These are phyloP conservation scores for Spinacia oleracea DNA, from an alignment of 179 eudicot genomes.

Conservation along the genomic window DNA sequence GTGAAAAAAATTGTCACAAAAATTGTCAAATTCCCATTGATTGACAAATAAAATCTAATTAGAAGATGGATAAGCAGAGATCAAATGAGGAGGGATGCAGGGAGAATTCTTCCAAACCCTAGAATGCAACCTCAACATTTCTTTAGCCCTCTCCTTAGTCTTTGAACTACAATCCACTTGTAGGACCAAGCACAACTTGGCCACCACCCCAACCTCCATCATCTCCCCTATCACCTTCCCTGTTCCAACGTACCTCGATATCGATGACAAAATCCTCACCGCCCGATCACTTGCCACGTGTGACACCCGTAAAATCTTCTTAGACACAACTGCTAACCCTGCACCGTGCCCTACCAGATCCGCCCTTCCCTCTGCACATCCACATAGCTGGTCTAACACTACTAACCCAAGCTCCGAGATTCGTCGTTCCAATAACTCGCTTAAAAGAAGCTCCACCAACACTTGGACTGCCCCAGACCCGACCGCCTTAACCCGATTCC, in stretches of 20 bases:
- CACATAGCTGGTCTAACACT: conserved; percentile 60
- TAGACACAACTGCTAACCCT: conserved; percentile 62
- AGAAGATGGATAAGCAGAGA: conserved; percentile 43
- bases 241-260: conserved; percentile 48
- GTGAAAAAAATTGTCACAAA: background rate
- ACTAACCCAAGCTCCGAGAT: conserved; percentile 53
- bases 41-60: background rate
- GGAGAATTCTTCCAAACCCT: conserved; percentile 51
- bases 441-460: conserved; percentile 59
- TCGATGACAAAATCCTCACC: conserved; percentile 55
- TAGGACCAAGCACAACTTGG: conserved; percentile 64
- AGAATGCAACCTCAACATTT: conserved; percentile 65
- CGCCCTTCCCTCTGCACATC: conserved; percentile 81
- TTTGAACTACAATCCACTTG: conserved; percentile 56
- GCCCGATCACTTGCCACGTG: conserved; percentile 54
- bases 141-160: conserved; percentile 64
- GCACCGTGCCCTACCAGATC: conserved; percentile 59
- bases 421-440: conserved; percentile 37
- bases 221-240: conserved; percentile 70
- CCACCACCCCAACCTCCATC: conserved; percentile 72
- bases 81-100: conserved; percentile 57
- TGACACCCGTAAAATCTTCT: conserved; percentile 63
- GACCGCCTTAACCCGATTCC: conserved; percentile 59
- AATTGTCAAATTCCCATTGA: background rate
- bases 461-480: conserved; percentile 58